These are phyloP conservation scores for Magnusiomyces ingens DNA, from an alignment of 1,139 yeast genomes.

Conservation along the genomic window DNA sequence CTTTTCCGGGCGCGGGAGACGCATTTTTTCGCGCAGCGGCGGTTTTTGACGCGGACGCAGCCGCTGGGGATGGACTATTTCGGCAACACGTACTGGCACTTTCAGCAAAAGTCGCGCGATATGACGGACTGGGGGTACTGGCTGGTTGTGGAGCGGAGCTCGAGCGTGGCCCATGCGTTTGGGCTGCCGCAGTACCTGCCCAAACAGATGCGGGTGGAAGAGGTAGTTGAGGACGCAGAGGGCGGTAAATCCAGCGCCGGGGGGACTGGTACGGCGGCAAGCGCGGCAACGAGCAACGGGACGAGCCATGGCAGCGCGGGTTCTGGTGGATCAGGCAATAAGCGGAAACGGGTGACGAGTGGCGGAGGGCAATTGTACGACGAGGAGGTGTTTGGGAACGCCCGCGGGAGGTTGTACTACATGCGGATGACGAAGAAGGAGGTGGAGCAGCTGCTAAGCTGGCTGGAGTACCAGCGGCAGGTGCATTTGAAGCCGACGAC, in stretches of 20 bases:
- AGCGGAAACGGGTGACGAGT: not conserved
- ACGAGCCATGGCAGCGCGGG: not conserved
- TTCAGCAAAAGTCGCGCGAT: constrained; percentile 31
- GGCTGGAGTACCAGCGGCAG: constrained; percentile 1
- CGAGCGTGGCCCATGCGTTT: constrained; percentile 11
- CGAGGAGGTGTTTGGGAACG: not conserved
- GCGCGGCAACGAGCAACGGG: not conserved
- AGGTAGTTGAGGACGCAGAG: not conserved
- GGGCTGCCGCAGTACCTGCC: constrained; percentile 1
- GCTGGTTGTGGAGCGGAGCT: constrained; percentile 12
- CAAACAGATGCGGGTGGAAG: not conserved
- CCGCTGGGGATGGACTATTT: constrained; percentile 32
- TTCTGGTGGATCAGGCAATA: not conserved
- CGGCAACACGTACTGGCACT: constrained; percentile 35
- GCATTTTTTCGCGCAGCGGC: constrained; percentile 23
- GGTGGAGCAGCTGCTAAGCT: not conserved
- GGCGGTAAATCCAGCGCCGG: not conserved
- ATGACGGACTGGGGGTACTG: constrained; percentile 16
- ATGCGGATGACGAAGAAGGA: not conserved
- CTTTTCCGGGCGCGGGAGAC: constrained; percentile 27
- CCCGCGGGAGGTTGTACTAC: not conserved
- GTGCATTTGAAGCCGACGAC: not conserved
- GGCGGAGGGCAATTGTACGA: not conserved
- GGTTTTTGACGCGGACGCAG: constrained; percentile 29
- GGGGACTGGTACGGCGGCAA: not conserved